Evolutionary conservation across 192 early-diverging fungal species (phyloP), one percentile per base, ranked within the genome.

Genomic region (Linnemannia exigua): DNA sequence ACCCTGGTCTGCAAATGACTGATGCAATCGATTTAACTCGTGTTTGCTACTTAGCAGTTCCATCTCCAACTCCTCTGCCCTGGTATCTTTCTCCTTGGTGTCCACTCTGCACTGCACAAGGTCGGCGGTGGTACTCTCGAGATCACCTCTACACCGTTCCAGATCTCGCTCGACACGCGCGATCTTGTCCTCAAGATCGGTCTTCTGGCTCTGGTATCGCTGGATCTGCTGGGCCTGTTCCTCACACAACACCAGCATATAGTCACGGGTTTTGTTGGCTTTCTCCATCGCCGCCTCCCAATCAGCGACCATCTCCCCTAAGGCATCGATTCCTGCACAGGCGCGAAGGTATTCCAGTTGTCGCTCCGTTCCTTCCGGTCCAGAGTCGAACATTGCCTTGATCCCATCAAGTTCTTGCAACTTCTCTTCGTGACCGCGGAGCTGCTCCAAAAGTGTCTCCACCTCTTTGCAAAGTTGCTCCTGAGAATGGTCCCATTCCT

Each of bases 111-210:
- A 47, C 0, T 66, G 69, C 2, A 70, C 73, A 17, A 85, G 73
- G 2, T 85, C 83, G 25, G 25, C 25, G 0, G 38, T 67, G 48
- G 70, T 76, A 16, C 20, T n/a, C 12, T 54, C 11, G 8, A 82
- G 38, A 31, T 75, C 70, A 22, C 41, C 35, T 8, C 44, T 73
- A 9, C 75, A 75, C 6, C 75, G 68, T 14, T 50, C 38, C 36
- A 85, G 69, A 25, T 85, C 83, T 20, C 74, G 41, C 35, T 85
- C 74, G 31, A 79, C 44, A 8, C 48, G 41, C 9, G 36, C 68
- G 3, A 76, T 35, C 47, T 85, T 79, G n/a, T 72, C 61, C 25
- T 58, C 41, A 4, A 63, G 37, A 35, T 36, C 37, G 7, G 17
- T n/a, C 68, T 70, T 51, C 1, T 75, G 25, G 12, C 63, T 69